Base-by-base conservation (phyloP, 345 rosid genomes). In the Bruguiera sexangula region DNA sequence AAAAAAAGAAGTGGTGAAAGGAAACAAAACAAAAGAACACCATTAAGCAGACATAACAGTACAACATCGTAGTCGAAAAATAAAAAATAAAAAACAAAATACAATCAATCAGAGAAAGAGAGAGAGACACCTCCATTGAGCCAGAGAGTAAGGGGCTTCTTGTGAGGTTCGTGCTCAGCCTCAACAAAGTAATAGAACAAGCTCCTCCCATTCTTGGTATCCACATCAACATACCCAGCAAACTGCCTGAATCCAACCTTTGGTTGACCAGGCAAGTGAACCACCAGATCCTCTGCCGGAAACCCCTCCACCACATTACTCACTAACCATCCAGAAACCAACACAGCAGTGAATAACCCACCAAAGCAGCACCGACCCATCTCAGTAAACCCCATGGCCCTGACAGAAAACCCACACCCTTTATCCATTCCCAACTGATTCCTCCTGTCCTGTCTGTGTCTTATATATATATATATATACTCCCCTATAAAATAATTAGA, bases 171-270 rank as follows among this genome's bases (percentile, higher is more conserved):
- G 36, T 71, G 73, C 55, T 88, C 88, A 32, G 98, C 96, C 75
- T 91, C 96, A 2, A 88, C 95, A 31, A 91, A 94, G 87, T 91
- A 94, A 77, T 94, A 94, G 70, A 91, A 94, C 84, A 94, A 81
- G 80, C 95, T 88, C 80, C 89, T 86, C 55, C 96, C 96, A 67
- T 83, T 79, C 68, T 82, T 81, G 27, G 76, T 82, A 79, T 94
- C 95, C 6, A 94, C 86, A 72, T 91, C 95, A 24, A 89, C 85
- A 67, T 94, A 91, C 68, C 98, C 95, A 71, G 97, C 85, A 77
- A 66, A 91, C 65, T 94, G 96, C 79, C 78, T 81, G 83, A 89
- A 94, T 57, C 82, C 77, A 65, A 91, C 97, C 55, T 72, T 55
- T 0, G 97, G 95, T 76, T 94, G 97, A 6, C 97, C 97, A 21